phyloP scores from a whole-genome alignment of 2,329 filamentous ascomycete species.

The Aspergillus sp. region DNA sequence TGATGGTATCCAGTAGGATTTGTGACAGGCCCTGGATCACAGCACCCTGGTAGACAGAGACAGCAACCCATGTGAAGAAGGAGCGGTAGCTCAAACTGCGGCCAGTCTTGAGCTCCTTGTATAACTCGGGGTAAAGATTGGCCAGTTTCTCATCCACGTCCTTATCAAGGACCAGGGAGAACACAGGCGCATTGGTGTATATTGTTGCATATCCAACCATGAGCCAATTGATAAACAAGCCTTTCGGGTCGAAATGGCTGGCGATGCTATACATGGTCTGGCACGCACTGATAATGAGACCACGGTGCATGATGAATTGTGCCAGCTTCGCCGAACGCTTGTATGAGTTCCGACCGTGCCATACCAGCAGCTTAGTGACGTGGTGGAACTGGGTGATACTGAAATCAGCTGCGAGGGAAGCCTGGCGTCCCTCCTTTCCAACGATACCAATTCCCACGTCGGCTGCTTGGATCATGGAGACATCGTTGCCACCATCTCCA shows the following conservation, averaged over 20 bases:
- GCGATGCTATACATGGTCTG: slow-evolving; percentile 98
- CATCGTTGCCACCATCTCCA: slow-evolving; percentile 96
- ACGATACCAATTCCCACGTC: slow-evolving; percentile 98
- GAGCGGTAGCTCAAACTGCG: slow-evolving; percentile 85
- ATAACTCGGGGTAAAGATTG: slow-evolving; percentile 93
- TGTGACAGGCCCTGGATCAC: slow-evolving; percentile 95
- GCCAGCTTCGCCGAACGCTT: slow-evolving; percentile 93
- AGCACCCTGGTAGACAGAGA: slow-evolving; percentile 91
- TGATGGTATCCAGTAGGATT: slow-evolving; percentile 74
- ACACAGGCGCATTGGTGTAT: slow-evolving; percentile 90
- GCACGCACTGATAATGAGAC: slow-evolving; percentile 90
- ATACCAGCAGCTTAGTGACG: slow-evolving; percentile 93
- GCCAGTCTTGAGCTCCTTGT: slow-evolving; percentile 92
- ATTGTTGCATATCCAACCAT: slow-evolving; percentile 95
- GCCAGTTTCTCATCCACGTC: slow-evolving; percentile 93
- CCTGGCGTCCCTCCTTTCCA: slow-evolving; percentile 94
- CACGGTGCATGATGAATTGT: slow-evolving; percentile 97
- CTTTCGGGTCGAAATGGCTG: slow-evolving; percentile 87
- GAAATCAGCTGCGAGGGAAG: slow-evolving; percentile 92
- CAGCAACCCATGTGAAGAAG: slow-evolving; percentile 95
- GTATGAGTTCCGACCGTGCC: slow-evolving; percentile 97
- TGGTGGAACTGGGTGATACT: slow-evolving; percentile 95
- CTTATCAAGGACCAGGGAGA: slow-evolving; percentile 89
- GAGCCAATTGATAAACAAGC: slow-evolving; percentile 94
- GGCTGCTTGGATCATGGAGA: slow-evolving; percentile 98